A percentile compares a stretch with the other conserved stretches of the same genome.
These are phyloP conservation scores for Talaromyces sp. DNA, from an alignment of 2,329 filamentous ascomycete genomes.

Conservation along the genomic window DNA sequence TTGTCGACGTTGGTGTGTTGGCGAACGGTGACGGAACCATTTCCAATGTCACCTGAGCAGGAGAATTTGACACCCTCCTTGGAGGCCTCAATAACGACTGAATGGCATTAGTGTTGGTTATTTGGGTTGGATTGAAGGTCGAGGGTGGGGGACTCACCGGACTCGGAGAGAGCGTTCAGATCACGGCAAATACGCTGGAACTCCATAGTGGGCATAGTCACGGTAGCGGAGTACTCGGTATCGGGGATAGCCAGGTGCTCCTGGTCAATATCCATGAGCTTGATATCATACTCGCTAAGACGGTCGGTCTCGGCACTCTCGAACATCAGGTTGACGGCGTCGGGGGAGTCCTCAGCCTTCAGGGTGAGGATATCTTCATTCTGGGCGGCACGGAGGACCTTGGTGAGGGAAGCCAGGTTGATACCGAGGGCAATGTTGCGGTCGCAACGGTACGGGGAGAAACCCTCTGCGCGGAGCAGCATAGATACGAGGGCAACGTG, in stretches of 20 bases:
- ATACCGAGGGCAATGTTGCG: slow-evolving; percentile 98
- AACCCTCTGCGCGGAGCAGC: slow-evolving; percentile 94
- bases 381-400: slow-evolving; percentile 92
- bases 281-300: slow-evolving; percentile 98
- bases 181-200: slow-evolving; percentile 96
- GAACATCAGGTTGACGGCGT: slow-evolving; percentile 93
- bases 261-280: slow-evolving; percentile 99
- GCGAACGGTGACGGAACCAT: slow-evolving; percentile 88
- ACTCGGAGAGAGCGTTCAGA: slow-evolving; percentile 89
- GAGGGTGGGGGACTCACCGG: slow-evolving; percentile 65
- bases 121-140: not conserved
- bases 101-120: not conserved
- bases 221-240: slow-evolving; percentile 94
- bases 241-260: slow-evolving; percentile 98
- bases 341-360: slow-evolving; percentile 95
- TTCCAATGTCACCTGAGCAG: slow-evolving; percentile 92
- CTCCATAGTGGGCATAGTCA: slow-evolving; percentile 83
- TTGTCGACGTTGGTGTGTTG: slow-evolving; percentile 89
- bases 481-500: slow-evolving; percentile 98
- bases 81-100: slow-evolving; percentile 91
- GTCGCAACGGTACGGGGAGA: slow-evolving; percentile 95
- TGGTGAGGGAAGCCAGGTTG: slow-evolving; percentile 94
- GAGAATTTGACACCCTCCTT: slow-evolving; percentile 98
- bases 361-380: slow-evolving; percentile 93
- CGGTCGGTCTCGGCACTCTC: slow-evolving; percentile 87